Evolutionary conservation across 2,329 filamentous ascomycete species (phyloP), one percentile per base, ranked within the genome.

Genomic region (Chaetomium globosum): DNA sequence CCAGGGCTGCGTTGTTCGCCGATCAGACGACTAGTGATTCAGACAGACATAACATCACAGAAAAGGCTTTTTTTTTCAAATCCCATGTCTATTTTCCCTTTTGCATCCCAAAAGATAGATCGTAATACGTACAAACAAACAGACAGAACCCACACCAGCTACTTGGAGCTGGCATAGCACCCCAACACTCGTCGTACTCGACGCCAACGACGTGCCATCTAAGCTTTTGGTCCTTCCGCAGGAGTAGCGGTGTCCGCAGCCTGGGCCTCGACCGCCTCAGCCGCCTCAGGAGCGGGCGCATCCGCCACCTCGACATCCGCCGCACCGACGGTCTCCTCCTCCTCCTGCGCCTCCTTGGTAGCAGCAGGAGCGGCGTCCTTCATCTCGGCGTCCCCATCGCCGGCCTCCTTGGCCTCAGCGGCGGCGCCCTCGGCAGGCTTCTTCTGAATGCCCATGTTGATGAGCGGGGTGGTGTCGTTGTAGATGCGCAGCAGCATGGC

Each of bases 401-500:
- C 53, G 30, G 19, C 53, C 39, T 55, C 28, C 43, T 26, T 59
- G 51, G 51, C 69, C 59, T 66, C 52, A 4, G 33, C 33, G 33
- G 33, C 33, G 33, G 39, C 51, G 19, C 51, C 63, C 49, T 68
- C 63, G 2, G 31, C 55, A 36, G 33, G 8, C n/a, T 75, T 75
- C 33, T 72, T 71, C 56, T 84, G 80, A 51, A 85, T 77, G 19
- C 81, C 82, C 71, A 85, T 85, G 75, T 95, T 96, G 68, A 96
- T 85, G 56, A 97, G 83, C 4, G 92, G 92, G 0, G 91, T 89
- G 31, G 89, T 89, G 72, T 98, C 94, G 75, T 97, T 96, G 80
- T 89, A 99, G 67, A 99, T 83, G 26, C 95, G 85, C 69, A 98
- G 82, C 71, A 98, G 80, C 92, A 98, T 96, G 0, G 95, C 95